These are phyloP conservation scores for Phyllosticta citribraziliensis DNA, from an alignment of 2,329 filamentous ascomycete genomes.

Conservation along the genomic window DNA sequence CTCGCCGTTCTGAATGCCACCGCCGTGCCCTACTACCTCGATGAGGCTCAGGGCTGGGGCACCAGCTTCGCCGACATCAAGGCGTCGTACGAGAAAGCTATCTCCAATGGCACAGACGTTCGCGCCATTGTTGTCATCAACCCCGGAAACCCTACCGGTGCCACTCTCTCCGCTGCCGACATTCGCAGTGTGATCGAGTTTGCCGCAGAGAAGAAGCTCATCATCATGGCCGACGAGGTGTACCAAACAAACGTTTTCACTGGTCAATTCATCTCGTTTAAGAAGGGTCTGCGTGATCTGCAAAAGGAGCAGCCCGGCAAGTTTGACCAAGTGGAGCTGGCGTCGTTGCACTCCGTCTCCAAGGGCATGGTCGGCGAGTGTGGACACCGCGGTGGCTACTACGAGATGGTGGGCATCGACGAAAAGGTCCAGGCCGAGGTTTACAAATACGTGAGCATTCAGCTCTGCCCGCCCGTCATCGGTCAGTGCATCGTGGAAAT, in stretches of 20 bases:
- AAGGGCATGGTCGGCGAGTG: constrained; percentile 99
- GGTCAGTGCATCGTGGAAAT: constrained; percentile 94
- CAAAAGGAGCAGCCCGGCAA: constrained; percentile 59
- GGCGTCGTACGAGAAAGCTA: constrained; percentile 62
- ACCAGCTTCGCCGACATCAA: constrained; percentile 76
- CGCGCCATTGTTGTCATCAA: constrained; percentile 96
- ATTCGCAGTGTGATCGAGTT: constrained; percentile 80
- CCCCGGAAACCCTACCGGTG: constrained; percentile 93
- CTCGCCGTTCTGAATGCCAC: constrained; percentile 75
- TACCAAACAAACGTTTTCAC: constrained; percentile 99
- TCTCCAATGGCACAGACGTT: constrained; percentile 69
- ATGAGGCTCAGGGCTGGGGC: constrained; percentile 79
- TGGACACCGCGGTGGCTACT: constrained; percentile 94
- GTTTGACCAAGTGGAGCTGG: constrained; percentile 81
- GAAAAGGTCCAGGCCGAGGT: constrained; percentile 79
- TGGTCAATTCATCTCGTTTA: constrained; percentile 93
- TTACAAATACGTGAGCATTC: constrained; percentile 98
- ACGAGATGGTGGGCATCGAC: constrained; percentile 88
- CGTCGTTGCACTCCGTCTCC: constrained; percentile 83
- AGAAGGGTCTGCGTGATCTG: constrained; percentile 71
- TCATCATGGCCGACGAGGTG: constrained; percentile 91
- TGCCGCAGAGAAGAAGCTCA: constrained; percentile 73
- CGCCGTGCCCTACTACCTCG: constrained; percentile 87
- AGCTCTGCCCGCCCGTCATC: constrained; percentile 87
- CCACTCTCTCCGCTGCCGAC: constrained; percentile 68